Conservation (phyloP, 2,329 filamentous ascomycete species). For the Fusarium newnesense region DNA sequence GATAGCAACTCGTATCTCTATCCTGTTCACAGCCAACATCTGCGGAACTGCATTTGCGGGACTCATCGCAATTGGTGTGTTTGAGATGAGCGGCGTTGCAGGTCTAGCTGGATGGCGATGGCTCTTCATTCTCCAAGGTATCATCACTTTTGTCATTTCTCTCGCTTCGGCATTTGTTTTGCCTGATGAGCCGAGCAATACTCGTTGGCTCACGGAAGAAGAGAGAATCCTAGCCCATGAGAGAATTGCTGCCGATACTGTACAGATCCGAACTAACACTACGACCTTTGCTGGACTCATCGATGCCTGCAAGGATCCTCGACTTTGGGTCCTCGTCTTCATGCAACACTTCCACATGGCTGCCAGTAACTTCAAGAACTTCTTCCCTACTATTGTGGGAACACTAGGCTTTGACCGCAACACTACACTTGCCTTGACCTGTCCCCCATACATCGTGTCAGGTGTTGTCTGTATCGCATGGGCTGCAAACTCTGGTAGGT, state of each 20-base stretch:
- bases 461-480: slow-evolving; percentile 38
- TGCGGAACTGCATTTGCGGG: slow-evolving; percentile 53
- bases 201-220: slow-evolving; percentile 49
- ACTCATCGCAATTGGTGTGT: slow-evolving; percentile 56
- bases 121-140: slow-evolving; percentile 47
- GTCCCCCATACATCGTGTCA: slow-evolving; percentile 60
- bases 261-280: slow-evolving; percentile 50
- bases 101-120: slow-evolving; percentile 47
- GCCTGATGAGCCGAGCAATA: slow-evolving; percentile 52
- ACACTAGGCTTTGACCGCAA: slow-evolving; percentile 59
- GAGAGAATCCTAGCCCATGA: slow-evolving; percentile 55
- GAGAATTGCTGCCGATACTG: slow-evolving; percentile 49
- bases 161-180: slow-evolving; percentile 47
- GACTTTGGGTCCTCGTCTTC: slow-evolving; percentile 41
- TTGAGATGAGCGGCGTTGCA: slow-evolving; percentile 39
- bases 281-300: slow-evolving; percentile 56
- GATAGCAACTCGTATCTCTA: slow-evolving; percentile 53
- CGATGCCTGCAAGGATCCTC: slow-evolving; percentile 50
- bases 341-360: slow-evolving; percentile 28
- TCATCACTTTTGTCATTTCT: slow-evolving; percentile 41
- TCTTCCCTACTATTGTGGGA: slow-evolving; percentile 52
- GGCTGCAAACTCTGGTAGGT: slow-evolving; percentile 25
- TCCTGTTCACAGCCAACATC: slow-evolving; percentile 55
- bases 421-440: slow-evolving; percentile 60
- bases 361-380: slow-evolving; percentile 47